Evolutionary conservation across 768 basidiomycete species (phyloP), one percentile per base, ranked within the genome.

Genomic region (Paxillus involutus): DNA sequence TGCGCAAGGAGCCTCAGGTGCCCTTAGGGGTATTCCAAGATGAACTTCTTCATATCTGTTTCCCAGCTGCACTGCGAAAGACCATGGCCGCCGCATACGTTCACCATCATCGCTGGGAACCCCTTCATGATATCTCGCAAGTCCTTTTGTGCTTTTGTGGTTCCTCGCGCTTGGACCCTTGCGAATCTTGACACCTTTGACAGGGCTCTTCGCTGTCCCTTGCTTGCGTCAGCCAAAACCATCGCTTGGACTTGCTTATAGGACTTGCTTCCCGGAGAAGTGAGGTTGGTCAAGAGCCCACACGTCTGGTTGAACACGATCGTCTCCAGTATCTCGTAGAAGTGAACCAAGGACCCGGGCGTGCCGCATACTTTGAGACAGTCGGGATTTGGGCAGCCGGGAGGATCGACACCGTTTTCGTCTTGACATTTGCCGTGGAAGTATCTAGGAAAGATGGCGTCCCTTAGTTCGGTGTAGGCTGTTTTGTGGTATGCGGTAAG

Each of bases 281-380:
- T 61, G 48, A 79, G 54, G 4, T 65, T 60, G 37, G 65, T 51
- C 30, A 84, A 60, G 36, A 75, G 53, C 17, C 60, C 52, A 33
- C 53, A 60, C 19, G 77, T 79, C 45, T 75, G 53, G 47, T 80
- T 71, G 68, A 73, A 84, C 12, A 76, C 81, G 65, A 85, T 80
- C 46, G 61, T 68, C 33, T 70, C 63, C 17, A 90, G 73, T 29
- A 60, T 74, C 8, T 72, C 47, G 69, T 77, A 90, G 71, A 82
- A 87, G 70, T 89, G 87, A 10, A 86, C 79, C 59, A 91, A 69
- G 3, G 88, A 90, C 10, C 89, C 88, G n/a, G 89, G 87, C 6
- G 89, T 91, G 62, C 89, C 88, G 58, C 89, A 91, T 32, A 89
- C 80, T 51, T 89, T 80, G 19, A 86, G 81, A 64, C 89, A 91